Evolutionary conservation across 2,329 filamentous ascomycete species (phyloP).

Genomic region (Calonectria multiphialidica): DNA sequence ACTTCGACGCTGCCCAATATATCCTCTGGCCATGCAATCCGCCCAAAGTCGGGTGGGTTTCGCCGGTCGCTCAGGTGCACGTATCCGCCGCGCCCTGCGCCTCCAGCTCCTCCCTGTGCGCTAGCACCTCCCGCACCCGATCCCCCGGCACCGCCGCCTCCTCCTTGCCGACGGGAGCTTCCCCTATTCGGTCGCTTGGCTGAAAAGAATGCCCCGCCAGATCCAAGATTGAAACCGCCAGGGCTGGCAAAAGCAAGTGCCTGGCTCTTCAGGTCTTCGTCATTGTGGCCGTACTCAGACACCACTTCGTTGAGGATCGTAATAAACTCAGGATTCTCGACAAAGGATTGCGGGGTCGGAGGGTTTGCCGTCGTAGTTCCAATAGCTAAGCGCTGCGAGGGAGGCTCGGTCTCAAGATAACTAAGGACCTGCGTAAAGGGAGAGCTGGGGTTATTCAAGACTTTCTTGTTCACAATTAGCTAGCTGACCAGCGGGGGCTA

Average conservation of each 20-base stretch:
- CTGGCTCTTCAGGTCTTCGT: constrained; percentile 67
- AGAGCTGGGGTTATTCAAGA: constrained; percentile 62
- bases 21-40: constrained; percentile 78
- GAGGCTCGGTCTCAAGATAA: constrained; percentile 69
- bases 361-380: constrained; percentile 70
- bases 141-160: constrained; percentile 54
- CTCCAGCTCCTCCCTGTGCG: constrained; percentile 72
- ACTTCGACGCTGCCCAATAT: constrained; percentile 78
- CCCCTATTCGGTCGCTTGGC: constrained; percentile 53
- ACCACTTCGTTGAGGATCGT: constrained; percentile 70
- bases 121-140: constrained; percentile 68
- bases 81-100: constrained; percentile 70
- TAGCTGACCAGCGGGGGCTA: not conserved
- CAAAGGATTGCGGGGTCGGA: constrained; percentile 71
- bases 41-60: constrained; percentile 74
- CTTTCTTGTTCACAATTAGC: constrained; percentile 60
- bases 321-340: constrained; percentile 70
- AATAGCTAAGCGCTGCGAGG: constrained; percentile 66
- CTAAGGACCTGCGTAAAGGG: constrained; percentile 67
- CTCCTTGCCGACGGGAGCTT: constrained; percentile 49
- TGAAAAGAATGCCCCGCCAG: constrained; percentile 63
- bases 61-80: constrained; percentile 74
- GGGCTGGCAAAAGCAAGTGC: constrained; percentile 71
- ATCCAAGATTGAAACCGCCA: constrained; percentile 65
- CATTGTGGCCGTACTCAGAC: constrained; percentile 65